Conservation (phyloP, 305 asterid species). For the Fraxinus angustifolia region DNA sequence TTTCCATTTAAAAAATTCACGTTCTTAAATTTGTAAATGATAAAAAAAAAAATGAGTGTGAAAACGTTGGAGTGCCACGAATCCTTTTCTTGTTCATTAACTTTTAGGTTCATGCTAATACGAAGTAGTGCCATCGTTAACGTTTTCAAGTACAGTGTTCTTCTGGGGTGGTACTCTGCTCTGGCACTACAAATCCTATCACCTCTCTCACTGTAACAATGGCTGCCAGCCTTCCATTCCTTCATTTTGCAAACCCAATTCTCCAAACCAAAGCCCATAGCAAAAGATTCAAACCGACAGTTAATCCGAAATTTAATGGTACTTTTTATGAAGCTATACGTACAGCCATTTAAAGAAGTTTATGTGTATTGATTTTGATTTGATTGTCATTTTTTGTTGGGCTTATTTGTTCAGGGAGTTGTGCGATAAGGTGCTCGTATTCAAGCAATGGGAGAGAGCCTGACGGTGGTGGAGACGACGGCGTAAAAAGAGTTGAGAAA, state of each 20-base stretch:
- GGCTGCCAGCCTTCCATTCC: conserved; percentile 59
- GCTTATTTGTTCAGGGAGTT: conserved; percentile 40
- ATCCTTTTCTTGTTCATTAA: conserved; percentile 29
- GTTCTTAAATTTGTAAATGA: neutral
- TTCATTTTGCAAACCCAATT: conserved; percentile 47
- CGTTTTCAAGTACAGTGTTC: neutral
- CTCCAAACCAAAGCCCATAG: conserved; percentile 22
- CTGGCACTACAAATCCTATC: neutral
- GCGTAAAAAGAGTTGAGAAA: conserved; percentile 57
- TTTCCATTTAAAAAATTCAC: neutral
- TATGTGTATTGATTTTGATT: neutral
- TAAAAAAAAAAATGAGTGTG: neutral
- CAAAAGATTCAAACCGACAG: conserved; percentile 28
- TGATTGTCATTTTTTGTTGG: neutral
- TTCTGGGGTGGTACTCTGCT: conserved; percentile 2
- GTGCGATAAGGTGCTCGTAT: conserved; percentile 49
- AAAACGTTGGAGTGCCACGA: neutral
- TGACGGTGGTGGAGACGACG: conserved; percentile 22
- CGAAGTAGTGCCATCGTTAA: neutral
- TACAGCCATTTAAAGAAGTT: neutral
- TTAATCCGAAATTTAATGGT: conserved; percentile 42
- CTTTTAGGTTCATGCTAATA: neutral
- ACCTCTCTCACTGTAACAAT: conserved; percentile 28
- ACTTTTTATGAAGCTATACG: conserved; percentile 10
- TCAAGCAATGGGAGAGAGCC: conserved; percentile 52